Evolutionary conservation across 805 yeast species (phyloP).

Genomic region (Wickerhamiella hasegawae): DNA sequence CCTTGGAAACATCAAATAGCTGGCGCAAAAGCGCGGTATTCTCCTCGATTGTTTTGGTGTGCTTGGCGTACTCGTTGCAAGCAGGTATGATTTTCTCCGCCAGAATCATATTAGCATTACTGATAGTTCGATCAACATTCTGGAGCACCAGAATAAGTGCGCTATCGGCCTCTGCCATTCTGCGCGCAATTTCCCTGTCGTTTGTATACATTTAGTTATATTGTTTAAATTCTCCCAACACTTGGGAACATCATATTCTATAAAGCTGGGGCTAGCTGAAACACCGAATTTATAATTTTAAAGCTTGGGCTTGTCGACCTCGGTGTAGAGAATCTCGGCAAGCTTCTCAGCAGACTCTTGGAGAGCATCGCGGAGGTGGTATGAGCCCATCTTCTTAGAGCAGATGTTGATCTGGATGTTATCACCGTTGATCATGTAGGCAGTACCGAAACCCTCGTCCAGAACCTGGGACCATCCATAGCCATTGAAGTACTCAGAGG

Average conservation of each 20-base stretch:
- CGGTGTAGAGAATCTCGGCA: conserved; percentile 38
- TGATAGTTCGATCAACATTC: conserved; percentile 60
- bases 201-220: too few species aligned
- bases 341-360: conserved; percentile 70
- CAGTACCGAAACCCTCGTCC: conserved; percentile 86
- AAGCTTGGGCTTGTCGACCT: conserved; percentile 23
- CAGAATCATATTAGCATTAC: conserved; percentile 49
- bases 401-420: conserved; percentile 77
- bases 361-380: conserved; percentile 44
- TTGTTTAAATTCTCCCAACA: too few species aligned
- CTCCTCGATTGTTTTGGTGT: background rate
- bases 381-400: conserved; percentile 40
- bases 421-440: conserved; percentile 79
- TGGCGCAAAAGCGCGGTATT: background rate
- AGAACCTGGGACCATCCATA: conserved; percentile 95
- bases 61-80: conserved; percentile 34
- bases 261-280: too few species aligned
- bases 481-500: conserved; percentile 71
- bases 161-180: background rate
- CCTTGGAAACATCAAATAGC: too few species aligned
- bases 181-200: background rate
- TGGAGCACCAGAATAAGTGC: conserved; percentile 55
- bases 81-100: conserved; percentile 54
- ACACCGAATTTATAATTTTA: too few species aligned
- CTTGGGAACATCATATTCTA: too few species aligned